Conservation (phyloP, 2,329 filamentous ascomycete genomes). For the Thelonectria discophora region DNA sequence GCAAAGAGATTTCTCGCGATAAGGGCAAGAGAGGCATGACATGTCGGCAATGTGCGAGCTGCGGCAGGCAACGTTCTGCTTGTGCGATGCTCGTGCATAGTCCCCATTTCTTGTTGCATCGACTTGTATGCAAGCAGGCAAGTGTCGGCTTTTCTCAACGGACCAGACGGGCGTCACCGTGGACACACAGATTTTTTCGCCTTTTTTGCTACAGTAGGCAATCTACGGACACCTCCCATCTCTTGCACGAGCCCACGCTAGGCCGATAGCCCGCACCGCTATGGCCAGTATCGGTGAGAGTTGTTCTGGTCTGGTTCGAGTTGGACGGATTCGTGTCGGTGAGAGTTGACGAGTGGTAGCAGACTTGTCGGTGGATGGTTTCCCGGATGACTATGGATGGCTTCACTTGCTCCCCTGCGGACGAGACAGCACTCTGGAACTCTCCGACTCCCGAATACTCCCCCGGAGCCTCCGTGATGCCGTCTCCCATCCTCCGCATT, state of each 20-base stretch:
- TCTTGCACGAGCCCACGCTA: slow-evolving; percentile 14
- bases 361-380: neutral
- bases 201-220: neutral
- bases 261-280: slow-evolving; percentile 11
- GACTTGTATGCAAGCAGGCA: neutral
- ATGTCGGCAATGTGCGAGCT: neutral
- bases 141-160: too few species aligned
- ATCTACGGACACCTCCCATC: neutral
- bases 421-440: neutral
- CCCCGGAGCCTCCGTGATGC: slow-evolving; percentile 21
- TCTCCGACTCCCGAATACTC: neutral
- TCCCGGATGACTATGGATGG: neutral
- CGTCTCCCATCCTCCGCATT: neutral
- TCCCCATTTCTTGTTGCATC: neutral
- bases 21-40: slow-evolving; percentile 5
- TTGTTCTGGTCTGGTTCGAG: too few species aligned
- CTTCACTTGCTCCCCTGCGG: neutral
- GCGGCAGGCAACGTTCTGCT: slow-evolving; percentile 6
- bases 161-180: neutral
- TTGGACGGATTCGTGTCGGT: neutral
- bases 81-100: neutral
- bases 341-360: neutral
- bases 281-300: slow-evolving; percentile 4
- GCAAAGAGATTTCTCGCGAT: slow-evolving; percentile 2
- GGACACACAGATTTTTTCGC: neutral